Evolutionary conservation across 2,329 filamentous ascomycete species (phyloP).

Genomic region (Aspergillus jensenii): DNA sequence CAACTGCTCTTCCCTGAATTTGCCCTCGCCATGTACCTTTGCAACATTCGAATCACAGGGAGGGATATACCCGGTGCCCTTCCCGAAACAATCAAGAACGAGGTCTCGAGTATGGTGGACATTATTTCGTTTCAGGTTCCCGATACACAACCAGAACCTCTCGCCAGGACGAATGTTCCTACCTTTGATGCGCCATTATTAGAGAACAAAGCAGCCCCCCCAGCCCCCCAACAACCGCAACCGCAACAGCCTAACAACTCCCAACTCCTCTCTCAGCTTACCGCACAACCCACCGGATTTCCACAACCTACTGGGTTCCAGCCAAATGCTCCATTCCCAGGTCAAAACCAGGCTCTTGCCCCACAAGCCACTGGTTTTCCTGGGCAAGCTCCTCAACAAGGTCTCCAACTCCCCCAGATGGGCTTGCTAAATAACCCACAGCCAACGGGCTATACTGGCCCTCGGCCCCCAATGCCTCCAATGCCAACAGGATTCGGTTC

Average conservation of each 20-base stretch:
- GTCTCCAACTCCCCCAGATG: constrained; percentile 67
- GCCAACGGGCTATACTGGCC: constrained; percentile 76
- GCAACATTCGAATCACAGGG: constrained; percentile 87
- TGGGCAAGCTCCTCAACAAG: constrained; percentile 49
- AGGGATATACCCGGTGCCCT: constrained; percentile 73
- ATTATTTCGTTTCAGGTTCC: constrained; percentile 94
- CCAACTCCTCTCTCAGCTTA: constrained; percentile 58
- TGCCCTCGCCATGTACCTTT: constrained; percentile 96
- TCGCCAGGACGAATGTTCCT: constrained; percentile 65
- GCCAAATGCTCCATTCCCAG: constrained; percentile 51
- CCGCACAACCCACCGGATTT: constrained; percentile 53
- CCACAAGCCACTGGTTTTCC: constrained; percentile 46
- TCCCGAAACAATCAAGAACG: constrained; percentile 87
- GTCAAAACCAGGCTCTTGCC: constrained; percentile 33
- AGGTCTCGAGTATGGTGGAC: constrained; percentile 99
- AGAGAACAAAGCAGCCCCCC: constrained; percentile 50
- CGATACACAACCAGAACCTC: constrained; percentile 63
- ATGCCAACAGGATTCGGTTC: constrained; percentile 76
- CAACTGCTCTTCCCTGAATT: constrained; percentile 98
- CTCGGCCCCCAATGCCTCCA: constrained; percentile 73
- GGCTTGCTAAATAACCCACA: constrained; percentile 72
- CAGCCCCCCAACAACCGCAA: constrained; percentile 64
- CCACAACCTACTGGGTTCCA: constrained; percentile 62
- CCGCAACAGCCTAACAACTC: constrained; percentile 70
- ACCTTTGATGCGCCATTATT: constrained; percentile 63